Conservation (phyloP, 805 yeast genomes). For the Teunomyces kruisii region DNA sequence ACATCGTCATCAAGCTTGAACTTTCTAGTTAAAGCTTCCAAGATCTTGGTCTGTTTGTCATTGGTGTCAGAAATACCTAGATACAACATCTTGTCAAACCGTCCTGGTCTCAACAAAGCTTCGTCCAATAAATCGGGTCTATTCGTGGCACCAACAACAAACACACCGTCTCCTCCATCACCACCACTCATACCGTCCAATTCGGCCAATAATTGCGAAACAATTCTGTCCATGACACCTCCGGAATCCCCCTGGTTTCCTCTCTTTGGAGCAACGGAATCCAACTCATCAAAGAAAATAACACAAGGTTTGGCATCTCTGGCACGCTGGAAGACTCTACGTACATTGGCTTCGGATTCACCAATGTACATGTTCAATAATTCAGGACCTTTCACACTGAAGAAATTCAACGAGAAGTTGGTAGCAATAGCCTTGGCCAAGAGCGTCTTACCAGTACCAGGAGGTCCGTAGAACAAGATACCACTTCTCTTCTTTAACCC, state of each 20-base stretch:
- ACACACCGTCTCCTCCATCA: constrained; percentile 71
- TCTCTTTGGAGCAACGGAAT: constrained; percentile 96
- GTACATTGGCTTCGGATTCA: constrained; percentile 95
- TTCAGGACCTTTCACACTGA: constrained; percentile 97
- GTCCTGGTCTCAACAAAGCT: constrained; percentile 88
- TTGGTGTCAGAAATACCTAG: constrained; percentile 90
- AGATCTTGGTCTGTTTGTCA: constrained; percentile 80
- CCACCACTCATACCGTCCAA: constrained; percentile 90
- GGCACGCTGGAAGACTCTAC: constrained; percentile 90
- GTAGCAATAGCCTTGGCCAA: constrained; percentile 97
- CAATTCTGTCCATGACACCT: constrained; percentile 98
- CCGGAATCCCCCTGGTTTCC: constrained; percentile 99
- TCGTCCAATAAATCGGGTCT: constrained; percentile 95
- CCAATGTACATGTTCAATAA: constrained; percentile 96
- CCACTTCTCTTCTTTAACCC: constrained; percentile 96
- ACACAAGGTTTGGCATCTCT: constrained; percentile 98
- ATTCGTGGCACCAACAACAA: constrained; percentile 98
- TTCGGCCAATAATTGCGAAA: constrained; percentile 91
- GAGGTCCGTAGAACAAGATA: constrained; percentile 94
- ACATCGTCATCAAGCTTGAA: constrained; percentile 63
- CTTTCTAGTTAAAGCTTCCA: constrained; percentile 87
- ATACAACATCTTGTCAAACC: constrained; percentile 94
- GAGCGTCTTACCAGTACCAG: constrained; percentile 96
- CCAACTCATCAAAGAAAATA: constrained; percentile 94
- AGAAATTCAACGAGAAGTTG: constrained; percentile 88